Evolutionary conservation across 805 yeast species (phyloP).

Genomic region (Schizosaccharomyces lindneri): DNA sequence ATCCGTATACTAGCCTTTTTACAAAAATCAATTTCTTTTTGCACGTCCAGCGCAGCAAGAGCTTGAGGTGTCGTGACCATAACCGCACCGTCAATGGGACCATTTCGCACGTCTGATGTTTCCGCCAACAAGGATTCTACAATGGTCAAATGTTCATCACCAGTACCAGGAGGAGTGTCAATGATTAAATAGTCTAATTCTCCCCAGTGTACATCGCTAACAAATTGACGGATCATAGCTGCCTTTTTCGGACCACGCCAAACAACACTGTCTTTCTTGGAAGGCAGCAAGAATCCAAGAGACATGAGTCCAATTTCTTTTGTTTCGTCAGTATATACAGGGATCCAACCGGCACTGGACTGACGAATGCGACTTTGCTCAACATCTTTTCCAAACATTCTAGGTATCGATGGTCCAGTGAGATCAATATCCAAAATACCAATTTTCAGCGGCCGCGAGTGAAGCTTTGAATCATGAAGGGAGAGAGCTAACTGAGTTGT

Average conservation of each 20-base stretch:
- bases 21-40: constrained; percentile 83
- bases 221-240: constrained; percentile 86
- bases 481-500: constrained; percentile 85
- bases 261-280: constrained; percentile 73
- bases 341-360: constrained; percentile 70
- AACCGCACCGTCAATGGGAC: constrained; percentile 71
- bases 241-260: constrained; percentile 99
- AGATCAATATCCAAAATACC: constrained; percentile 88
- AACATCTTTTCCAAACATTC: constrained; percentile 81
- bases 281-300: constrained; percentile 60
- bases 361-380: constrained; percentile 19
- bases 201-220: constrained; percentile 83
- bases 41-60: constrained; percentile 81
- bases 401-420: constrained; percentile 88
- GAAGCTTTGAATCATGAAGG: constrained; percentile 16
- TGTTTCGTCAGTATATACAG: constrained; percentile 30
- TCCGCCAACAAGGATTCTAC: constrained; percentile 48
- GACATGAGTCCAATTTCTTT: constrained; percentile 46
- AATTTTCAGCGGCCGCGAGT: constrained; percentile 23
- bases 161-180: constrained; percentile 97
- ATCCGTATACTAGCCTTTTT: constrained; percentile 55
- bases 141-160: constrained; percentile 91
- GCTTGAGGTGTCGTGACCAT: constrained; percentile 91
- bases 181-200: constrained; percentile 49
- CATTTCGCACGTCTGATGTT: constrained; percentile 8